Percentiles rank a stretch among this genome's conserved stretches.
These are phyloP conservation scores for Lonicera japonica DNA, from an alignment of 129 eudicot species.

Conservation along the genomic window DNA sequence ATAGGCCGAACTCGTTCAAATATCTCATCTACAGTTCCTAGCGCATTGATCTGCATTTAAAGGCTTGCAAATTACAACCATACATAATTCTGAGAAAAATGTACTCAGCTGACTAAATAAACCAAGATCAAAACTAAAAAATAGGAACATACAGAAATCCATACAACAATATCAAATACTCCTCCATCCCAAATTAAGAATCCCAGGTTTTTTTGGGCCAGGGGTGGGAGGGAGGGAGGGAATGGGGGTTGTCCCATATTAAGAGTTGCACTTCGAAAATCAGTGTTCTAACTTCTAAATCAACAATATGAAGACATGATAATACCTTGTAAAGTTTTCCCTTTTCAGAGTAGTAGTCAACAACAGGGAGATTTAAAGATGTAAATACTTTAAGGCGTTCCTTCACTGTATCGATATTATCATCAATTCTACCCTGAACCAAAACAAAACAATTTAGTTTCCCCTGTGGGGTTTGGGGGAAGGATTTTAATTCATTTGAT, in stretches of 20 bases:
- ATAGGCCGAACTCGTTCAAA: constrained; percentile 64
- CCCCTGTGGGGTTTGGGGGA: background rate
- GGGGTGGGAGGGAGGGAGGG: no score
- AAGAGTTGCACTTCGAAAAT: no score
- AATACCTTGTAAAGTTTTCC: constrained; percentile 86
- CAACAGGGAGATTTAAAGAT: constrained; percentile 71
- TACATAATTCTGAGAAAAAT: background rate
- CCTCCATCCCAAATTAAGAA: no score
- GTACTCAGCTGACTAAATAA: background rate
- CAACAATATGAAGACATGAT: background rate
- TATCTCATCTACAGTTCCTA: constrained; percentile 83
- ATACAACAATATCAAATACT: no score
- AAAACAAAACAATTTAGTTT: constrained; percentile 9
- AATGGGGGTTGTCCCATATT: no score
- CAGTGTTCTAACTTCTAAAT: no score
- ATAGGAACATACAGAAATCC: background rate
- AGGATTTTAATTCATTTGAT: background rate
- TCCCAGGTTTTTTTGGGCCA: no score
- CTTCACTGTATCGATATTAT: constrained; percentile 73
- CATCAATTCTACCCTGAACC: constrained; percentile 85
- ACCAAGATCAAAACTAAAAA: background rate
- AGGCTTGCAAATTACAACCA: constrained; percentile 8
- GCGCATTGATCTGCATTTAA: constrained; percentile 66
- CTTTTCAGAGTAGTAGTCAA: constrained; percentile 62
- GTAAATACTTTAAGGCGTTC: constrained; percentile 76